Percentiles rank a stretch among this genome's conserved stretches.
phyloP scores from a whole-genome alignment of 2,329 filamentous ascomycete genomes.

The Laburnicola sp. region DNA sequence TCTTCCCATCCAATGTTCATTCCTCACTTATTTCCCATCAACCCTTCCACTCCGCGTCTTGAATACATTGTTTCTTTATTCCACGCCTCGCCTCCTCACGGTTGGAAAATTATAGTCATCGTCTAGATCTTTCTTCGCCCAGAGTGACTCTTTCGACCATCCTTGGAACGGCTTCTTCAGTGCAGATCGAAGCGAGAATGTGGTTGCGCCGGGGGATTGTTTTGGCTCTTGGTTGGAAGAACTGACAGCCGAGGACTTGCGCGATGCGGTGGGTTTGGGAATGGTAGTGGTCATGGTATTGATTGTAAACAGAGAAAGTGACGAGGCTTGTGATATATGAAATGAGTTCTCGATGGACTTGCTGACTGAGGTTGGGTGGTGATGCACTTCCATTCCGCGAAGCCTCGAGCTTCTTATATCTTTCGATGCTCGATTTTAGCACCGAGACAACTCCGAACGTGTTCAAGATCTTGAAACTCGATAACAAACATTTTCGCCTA shows the following conservation, averaged over 20 bases:
- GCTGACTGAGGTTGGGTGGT: neutral
- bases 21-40: neutral
- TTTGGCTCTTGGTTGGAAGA: neutral
- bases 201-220: conserved; percentile 10
- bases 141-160: conserved; percentile 39
- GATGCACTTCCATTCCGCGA: neutral
- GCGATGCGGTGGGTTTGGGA: neutral
- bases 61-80: neutral
- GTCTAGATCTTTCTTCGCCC: conserved; percentile 37
- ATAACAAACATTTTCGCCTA: neutral
- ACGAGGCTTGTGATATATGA: neutral
- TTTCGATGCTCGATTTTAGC: neutral
- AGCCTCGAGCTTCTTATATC: neutral
- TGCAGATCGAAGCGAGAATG: conserved; percentile 21
- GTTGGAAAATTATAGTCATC: conserved; percentile 44
- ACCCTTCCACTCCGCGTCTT: neutral
- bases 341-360: neutral
- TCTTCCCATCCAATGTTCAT: neutral
- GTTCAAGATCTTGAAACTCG: neutral
- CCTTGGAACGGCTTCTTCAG: conserved; percentile 43
- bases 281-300: neutral
- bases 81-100: conserved; percentile 13
- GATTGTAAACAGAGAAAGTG: neutral
- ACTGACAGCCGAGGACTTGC: conserved; percentile 2
- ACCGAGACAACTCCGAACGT: conserved; percentile 1